Evolutionary conservation across 257 asterid species (phyloP).

Genomic region (Solanum rostratum): DNA sequence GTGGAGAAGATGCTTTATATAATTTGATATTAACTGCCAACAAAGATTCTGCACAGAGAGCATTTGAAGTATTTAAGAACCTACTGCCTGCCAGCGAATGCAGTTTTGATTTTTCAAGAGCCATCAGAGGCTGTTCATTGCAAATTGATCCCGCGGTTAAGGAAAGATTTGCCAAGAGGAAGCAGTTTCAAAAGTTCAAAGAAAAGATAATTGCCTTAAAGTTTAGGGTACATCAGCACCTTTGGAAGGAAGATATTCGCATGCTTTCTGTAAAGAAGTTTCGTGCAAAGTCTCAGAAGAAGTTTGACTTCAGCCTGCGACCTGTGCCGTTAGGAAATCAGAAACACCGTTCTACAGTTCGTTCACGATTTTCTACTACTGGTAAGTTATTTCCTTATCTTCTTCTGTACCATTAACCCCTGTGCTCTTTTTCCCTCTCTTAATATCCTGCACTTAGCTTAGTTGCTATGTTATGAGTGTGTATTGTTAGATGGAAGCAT

Average conservation of each 20-base stretch:
- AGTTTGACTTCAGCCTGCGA: constrained; percentile 45
- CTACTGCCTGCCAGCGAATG: constrained; percentile 34
- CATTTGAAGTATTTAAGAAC: constrained; percentile 47
- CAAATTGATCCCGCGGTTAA: constrained; percentile 23
- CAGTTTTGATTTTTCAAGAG: constrained; percentile 30
- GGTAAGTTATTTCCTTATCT: constrained; percentile 34
- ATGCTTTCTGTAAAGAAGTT: constrained; percentile 44
- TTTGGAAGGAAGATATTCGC: constrained; percentile 69
- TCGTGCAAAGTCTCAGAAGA: constrained; percentile 66
- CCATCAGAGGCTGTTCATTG: constrained; percentile 6
- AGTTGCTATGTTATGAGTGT: not conserved
- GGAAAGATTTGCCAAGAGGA: constrained; percentile 38
- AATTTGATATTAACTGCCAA: constrained; percentile 49
- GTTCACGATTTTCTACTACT: constrained; percentile 32
- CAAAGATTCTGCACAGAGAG: constrained; percentile 30
- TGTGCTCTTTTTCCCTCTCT: not conserved
- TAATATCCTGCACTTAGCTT: not conserved
- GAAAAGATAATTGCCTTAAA: constrained; percentile 62
- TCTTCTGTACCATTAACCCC: not conserved
- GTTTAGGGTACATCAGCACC: constrained; percentile 61
- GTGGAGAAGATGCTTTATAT: constrained; percentile 19
- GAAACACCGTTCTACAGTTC: constrained; percentile 53
- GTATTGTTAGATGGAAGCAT: not conserved
- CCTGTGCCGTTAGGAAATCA: constrained; percentile 19
- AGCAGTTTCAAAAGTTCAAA: constrained; percentile 37